Evolutionary conservation across 2,329 filamentous ascomycete species (phyloP), one percentile per base, ranked within the genome.

Genomic region (Alternaria atra): DNA sequence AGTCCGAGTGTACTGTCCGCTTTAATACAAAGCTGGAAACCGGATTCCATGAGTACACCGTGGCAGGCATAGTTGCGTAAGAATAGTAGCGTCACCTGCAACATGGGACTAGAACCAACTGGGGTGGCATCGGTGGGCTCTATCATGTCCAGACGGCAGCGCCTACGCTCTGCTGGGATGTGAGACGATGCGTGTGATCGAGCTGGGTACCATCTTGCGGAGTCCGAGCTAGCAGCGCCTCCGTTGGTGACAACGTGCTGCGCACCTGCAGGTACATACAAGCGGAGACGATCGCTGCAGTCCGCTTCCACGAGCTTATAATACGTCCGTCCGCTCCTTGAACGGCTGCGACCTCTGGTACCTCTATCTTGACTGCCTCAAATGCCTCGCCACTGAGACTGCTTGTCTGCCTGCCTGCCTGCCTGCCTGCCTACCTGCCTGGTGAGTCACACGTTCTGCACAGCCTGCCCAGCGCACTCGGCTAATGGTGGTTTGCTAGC

Each of bases 1-100:
- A 64, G 27, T 47, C 68, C 55, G 12, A 34, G 12, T 34, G 2
- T 34, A 34, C 32, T 34, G 12, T 34, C 32, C 32, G 12, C 10
- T 3, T 3, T 34, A 6, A 6, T 34, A 13, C 12, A 34, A 34
- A 34, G 32, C 6, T 34, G 32, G 27, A 12, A 34, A 34, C 32
- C 32, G 12, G 32, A 34, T 29, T 12, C 6, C 3, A 6, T 34
- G 12, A 34, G 6, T 6, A 6, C 32, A 34, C 12, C 4, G 32
- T 6, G 15, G 32, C 15, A 34, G 4, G 32, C 32, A 34, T 29
- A 29, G 27, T 5, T 34, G 12, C 4, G 12, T 12, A 34, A 34
- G 6, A 4, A 15, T 34, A 34, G 32, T 34, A 15, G 12, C 32
- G 4, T 6, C 15, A 15, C 32, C 3, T 13, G 32, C 32, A 34